These are phyloP conservation scores for Calvatia gigantea DNA, from an alignment of 768 basidiomycete species.

Conservation along the genomic window DNA sequence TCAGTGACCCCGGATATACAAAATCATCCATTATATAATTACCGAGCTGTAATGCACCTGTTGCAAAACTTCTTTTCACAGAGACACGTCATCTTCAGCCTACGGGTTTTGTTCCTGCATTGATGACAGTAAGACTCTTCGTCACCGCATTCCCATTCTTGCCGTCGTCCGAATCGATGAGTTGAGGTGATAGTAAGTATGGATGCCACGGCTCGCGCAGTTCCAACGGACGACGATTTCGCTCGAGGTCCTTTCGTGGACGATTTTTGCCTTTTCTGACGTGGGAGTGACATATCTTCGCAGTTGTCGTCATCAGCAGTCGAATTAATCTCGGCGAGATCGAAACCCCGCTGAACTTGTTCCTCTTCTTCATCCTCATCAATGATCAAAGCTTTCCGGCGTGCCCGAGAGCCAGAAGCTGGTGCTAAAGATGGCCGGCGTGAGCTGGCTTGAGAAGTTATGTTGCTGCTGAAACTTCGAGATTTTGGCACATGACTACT, in stretches of 20 bases:
- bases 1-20: neutral
- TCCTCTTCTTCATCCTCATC: neutral
- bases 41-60: slow-evolving; percentile 11
- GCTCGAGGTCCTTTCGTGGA: neutral
- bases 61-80: slow-evolving; percentile 11
- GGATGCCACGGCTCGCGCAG: neutral
- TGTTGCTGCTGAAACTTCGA: no score
- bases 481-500: neutral
- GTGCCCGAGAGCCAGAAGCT: no score
- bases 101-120: slow-evolving; percentile 3
- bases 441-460: neutral
- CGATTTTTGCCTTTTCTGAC: neutral
- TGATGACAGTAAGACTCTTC: slow-evolving; percentile 6
- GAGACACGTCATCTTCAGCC: slow-evolving; percentile 10
- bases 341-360: neutral
- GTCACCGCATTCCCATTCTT: neutral
- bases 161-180: neutral
- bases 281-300: neutral
- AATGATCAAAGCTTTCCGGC: neutral
- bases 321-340: neutral
- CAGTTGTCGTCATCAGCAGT: neutral
- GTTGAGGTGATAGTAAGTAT: neutral
- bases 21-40: neutral
- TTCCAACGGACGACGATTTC: neutral
- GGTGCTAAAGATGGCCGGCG: neutral